These are phyloP conservation scores for Phytophthora rubi DNA, from an alignment of 352 stramenopile genomes.

Conservation along the genomic window DNA sequence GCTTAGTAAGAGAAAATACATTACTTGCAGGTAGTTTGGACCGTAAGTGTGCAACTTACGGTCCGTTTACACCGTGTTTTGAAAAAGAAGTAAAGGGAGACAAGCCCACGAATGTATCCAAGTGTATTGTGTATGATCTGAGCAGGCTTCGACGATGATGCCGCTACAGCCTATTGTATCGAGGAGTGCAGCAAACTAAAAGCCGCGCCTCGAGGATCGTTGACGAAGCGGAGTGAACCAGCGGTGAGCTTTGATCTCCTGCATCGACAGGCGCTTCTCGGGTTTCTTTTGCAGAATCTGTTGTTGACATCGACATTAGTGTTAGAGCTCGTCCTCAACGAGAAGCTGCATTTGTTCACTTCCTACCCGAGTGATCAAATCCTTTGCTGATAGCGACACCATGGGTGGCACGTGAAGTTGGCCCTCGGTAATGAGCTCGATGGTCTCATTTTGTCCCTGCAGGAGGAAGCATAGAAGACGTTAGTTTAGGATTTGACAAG, in stretches of 20 bases:
- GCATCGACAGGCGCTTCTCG: slow-evolving; percentile 59
- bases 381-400: slow-evolving; percentile 73
- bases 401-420: slow-evolving; percentile 66
- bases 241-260: slow-evolving; percentile 76
- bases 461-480: neutral
- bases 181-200: slow-evolving; percentile 14
- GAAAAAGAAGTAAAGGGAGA: neutral
- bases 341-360: neutral
- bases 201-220: slow-evolving; percentile 41
- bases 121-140: neutral
- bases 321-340: neutral
- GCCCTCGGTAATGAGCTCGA: slow-evolving; percentile 94
- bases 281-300: slow-evolving; percentile 84
- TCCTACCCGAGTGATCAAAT: slow-evolving; percentile 72
- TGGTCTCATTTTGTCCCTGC: slow-evolving; percentile 95
- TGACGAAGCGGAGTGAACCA: slow-evolving; percentile 79
- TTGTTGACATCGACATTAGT: neutral
- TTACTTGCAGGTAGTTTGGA: too few species aligned
- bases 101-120: neutral
- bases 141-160: neutral
- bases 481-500: neutral
- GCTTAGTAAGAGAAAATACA: too few species aligned
- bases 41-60: too few species aligned
- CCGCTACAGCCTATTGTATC: slow-evolving; percentile 15
- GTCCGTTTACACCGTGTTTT: too few species aligned